Conservation (phyloP, 352 stramenopile species). For the Globisporangium lucens region DNA sequence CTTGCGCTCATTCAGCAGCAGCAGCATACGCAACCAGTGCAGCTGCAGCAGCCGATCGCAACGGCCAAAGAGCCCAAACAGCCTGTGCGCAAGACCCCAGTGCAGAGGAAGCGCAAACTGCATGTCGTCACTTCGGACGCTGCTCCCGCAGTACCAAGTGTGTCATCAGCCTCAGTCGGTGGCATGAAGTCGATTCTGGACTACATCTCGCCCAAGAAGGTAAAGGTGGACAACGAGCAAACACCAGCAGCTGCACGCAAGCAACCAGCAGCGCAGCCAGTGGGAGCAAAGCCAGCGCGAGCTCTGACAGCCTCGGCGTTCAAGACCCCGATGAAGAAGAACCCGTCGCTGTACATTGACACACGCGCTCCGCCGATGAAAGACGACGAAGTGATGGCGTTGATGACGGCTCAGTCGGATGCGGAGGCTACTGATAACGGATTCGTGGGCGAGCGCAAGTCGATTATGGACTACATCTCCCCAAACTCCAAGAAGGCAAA, state of each 20-base stretch:
- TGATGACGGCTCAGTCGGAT: not conserved
- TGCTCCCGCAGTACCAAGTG: not conserved
- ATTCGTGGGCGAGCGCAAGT: not conserved
- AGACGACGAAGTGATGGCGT: not conserved
- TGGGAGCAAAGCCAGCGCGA: not conserved
- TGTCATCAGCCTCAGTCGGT: not conserved
- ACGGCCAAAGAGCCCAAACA: not conserved
- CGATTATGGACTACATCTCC: constrained; percentile 21
- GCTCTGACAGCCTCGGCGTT: constrained; percentile 4
- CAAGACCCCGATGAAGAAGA: constrained; percentile 20
- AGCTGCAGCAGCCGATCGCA: not conserved
- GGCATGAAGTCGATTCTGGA: constrained; percentile 8
- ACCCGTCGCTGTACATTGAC: constrained; percentile 9
- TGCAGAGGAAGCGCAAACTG: constrained; percentile 8
- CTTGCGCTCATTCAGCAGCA: not conserved
- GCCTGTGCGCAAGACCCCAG: not conserved
- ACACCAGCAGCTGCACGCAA: not conserved
- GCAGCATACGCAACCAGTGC: not conserved
- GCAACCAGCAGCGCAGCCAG: not conserved
- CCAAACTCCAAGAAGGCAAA: constrained; percentile 17
- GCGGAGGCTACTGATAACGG: not conserved
- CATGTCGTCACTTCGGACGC: not conserved
- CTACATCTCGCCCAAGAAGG: constrained; percentile 2
- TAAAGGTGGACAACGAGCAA: not conserved
- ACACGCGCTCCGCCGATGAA: constrained; percentile 4